Evolutionary conservation across 495 filamentous ascomycete genomes (phyloP), one percentile per base, ranked within the genome.

Genomic region (Xylaria sp.): DNA sequence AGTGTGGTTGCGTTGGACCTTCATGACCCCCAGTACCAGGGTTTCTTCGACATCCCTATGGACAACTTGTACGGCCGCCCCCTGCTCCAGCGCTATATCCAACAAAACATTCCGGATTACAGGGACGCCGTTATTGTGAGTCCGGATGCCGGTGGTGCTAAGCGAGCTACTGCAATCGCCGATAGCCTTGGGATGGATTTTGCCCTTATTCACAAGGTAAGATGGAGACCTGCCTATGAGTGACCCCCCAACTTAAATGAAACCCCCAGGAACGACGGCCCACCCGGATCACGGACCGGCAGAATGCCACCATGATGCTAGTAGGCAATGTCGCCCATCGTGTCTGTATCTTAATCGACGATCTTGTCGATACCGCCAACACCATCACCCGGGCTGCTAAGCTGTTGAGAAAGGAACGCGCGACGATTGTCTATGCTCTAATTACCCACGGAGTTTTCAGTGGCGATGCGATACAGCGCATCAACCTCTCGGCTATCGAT

Each of bases 291-390:
- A 93, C 90, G 19, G 94, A 97, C 79, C 91, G 94, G 50, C 96
- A 97, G 81, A 97, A 98, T 81, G 95, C 96, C 19, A 93, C 93
- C 41, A 98, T 99, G 96, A 97, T 98, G 92, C 88, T 99, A 29
- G 97, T 99, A 9, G 96, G 96, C 65, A 89, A 97, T 77, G 93
- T 99, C 29, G 85, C 87, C 19, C 87, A 90, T 57, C 91, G 93
- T 70, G 92, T 92, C 61, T 90, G 93, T 53, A 97, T 99, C 76
- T 84, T 99, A 57, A 88, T 99, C 72, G 96, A 99, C 80, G 96
- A 99, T 77, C 87, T 99, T 72, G 94, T 92, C 26, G 96, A 99
- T 74, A 99, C 96, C 6, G 95, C 91, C 50, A 98, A 97, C 80
- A 99, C 96, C 11, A 97, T 99, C 75, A 98, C 95, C 1, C 88